Evolutionary conservation across 2,329 filamentous ascomycete species (phyloP).

Genomic region (Fusarium albosuccineum): DNA sequence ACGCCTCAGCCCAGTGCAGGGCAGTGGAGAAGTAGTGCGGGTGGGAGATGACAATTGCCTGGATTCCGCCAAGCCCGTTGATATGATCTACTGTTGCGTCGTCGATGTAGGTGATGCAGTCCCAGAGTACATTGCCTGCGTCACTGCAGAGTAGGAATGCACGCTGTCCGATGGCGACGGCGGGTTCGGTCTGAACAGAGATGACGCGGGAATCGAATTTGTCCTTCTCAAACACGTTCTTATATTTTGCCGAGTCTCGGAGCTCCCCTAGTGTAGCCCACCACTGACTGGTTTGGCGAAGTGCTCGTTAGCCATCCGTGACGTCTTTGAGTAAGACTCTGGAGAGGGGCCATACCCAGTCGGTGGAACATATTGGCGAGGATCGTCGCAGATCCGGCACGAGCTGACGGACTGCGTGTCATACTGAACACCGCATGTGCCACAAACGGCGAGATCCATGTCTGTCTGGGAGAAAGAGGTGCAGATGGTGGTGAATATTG

Average conservation of each 20-base stretch:
- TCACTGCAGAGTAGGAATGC: background rate
- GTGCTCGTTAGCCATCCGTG: too few species aligned
- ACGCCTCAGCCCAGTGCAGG: background rate
- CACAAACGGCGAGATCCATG: background rate
- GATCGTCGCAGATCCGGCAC: background rate
- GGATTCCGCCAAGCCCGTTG: background rate
- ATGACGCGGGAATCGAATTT: background rate
- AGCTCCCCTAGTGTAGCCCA: background rate
- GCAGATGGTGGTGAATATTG: too few species aligned
- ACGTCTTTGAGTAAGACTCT: background rate
- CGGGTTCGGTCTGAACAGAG: background rate
- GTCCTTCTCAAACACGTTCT: background rate
- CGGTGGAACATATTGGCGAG: background rate
- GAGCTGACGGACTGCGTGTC: background rate
- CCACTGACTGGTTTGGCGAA: background rate
- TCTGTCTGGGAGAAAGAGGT: background rate
- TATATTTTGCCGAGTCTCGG: background rate
- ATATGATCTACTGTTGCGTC: background rate
- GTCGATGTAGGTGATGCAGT: background rate
- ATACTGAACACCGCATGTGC: background rate
- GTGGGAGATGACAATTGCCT: background rate
- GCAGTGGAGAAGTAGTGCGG: background rate
- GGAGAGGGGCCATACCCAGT: background rate
- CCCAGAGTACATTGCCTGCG: background rate
- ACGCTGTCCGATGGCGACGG: background rate